Conservation (phyloP, 1,284 basidiomycete species). For the Trichosporon ovoides region DNA sequence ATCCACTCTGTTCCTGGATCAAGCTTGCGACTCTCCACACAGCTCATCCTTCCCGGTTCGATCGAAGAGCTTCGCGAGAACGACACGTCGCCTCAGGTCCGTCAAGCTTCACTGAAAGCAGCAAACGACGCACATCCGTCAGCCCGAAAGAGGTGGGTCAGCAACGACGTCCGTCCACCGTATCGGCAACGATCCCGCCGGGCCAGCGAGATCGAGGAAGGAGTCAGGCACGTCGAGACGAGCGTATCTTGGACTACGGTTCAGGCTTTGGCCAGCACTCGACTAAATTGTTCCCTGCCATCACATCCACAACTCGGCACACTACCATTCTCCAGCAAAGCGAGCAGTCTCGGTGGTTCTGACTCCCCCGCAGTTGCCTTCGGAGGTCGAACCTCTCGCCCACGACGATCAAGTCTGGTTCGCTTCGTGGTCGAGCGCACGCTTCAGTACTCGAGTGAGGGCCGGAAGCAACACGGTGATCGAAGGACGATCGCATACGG, state of each 20-base stretch:
- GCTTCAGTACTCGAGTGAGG: background rate
- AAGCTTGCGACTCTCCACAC: slow-evolving; percentile 3
- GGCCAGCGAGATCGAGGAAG: too few species aligned
- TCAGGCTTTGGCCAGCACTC: slow-evolving; percentile 2
- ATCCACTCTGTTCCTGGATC: slow-evolving; percentile 6
- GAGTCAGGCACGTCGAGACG: background rate
- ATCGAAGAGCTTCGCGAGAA: too few species aligned
- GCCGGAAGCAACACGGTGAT: slow-evolving; percentile 2
- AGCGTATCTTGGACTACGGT: slow-evolving; percentile 4
- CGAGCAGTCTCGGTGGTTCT: background rate
- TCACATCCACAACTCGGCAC: background rate
- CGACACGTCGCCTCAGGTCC: too few species aligned
- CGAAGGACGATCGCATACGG: background rate
- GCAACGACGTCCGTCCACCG: background rate
- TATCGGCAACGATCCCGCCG: too few species aligned
- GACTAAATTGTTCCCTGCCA: slow-evolving; percentile 4
- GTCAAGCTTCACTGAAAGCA: too few species aligned
- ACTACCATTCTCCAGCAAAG: background rate
- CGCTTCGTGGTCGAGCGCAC: too few species aligned
- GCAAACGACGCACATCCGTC: background rate
- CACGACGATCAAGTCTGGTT: too few species aligned
- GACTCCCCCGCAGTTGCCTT: background rate
- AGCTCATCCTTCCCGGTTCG: background rate
- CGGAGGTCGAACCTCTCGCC: background rate
- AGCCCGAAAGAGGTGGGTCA: background rate